Evolutionary conservation across 2,329 filamentous ascomycete species (phyloP).

Genomic region (Reticulascus tulasneorum): DNA sequence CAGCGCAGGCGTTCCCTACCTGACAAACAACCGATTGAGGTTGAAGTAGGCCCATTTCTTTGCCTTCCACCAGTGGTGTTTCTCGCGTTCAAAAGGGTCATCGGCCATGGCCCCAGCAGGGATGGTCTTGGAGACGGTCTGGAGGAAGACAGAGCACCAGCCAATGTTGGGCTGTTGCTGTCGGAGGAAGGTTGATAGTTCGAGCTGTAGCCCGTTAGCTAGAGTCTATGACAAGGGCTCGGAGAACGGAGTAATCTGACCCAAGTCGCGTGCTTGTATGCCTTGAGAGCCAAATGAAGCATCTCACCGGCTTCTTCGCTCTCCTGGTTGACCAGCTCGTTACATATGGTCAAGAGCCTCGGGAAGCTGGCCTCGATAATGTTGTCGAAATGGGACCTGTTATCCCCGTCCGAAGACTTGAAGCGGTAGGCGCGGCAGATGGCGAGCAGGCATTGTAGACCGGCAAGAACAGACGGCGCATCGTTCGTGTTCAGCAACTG

Average conservation of each 20-base stretch:
- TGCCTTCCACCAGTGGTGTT: slow-evolving; percentile 98
- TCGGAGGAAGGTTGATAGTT: slow-evolving; percentile 74
- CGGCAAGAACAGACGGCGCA: slow-evolving; percentile 82
- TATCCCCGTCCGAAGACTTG: slow-evolving; percentile 74
- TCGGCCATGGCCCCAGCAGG: slow-evolving; percentile 75
- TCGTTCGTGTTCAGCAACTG: slow-evolving; percentile 85
- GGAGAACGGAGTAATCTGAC: slow-evolving; percentile 35
- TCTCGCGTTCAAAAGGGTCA: slow-evolving; percentile 78
- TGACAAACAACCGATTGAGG: slow-evolving; percentile 89
- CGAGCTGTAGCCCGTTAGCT: slow-evolving; percentile 59
- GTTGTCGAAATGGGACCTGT: slow-evolving; percentile 82
- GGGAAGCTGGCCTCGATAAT: slow-evolving; percentile 92
- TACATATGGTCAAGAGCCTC: slow-evolving; percentile 79
- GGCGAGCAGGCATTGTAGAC: slow-evolving; percentile 87
- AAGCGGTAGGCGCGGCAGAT: slow-evolving; percentile 96
- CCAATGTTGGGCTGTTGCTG: slow-evolving; percentile 81
- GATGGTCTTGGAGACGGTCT: slow-evolving; percentile 79
- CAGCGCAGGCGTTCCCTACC: slow-evolving; percentile 47
- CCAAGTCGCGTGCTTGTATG: slow-evolving; percentile 98
- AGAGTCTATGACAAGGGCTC: slow-evolving; percentile 1
- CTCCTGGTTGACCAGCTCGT: slow-evolving; percentile 82
- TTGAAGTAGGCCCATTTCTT: slow-evolving; percentile 99
- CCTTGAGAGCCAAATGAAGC: slow-evolving; percentile 90
- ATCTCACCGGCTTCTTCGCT: slow-evolving; percentile 95
- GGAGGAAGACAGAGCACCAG: slow-evolving; percentile 94